These are phyloP conservation scores for Leishmania turanica DNA, from an alignment of 208 protist genomes.

Conservation along the genomic window DNA sequence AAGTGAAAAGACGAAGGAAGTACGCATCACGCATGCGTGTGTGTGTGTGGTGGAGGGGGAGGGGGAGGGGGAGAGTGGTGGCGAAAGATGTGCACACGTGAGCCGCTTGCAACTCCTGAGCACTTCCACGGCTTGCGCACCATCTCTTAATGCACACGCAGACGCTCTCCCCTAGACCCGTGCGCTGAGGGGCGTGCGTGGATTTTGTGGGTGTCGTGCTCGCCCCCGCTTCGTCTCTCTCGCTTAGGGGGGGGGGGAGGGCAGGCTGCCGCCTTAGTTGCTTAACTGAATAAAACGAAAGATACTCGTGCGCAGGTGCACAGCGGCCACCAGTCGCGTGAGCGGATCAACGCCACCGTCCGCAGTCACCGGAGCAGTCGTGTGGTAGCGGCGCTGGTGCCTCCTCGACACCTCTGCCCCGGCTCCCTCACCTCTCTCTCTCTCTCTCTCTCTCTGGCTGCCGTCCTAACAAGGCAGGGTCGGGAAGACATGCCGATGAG, in stretches of 20 bases:
- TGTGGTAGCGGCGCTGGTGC: not conserved
- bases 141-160: not conserved
- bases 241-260: too few species aligned
- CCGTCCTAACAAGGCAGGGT: not conserved
- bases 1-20: not conserved
- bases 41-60: not conserved
- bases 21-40: not conserved
- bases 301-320: not conserved
- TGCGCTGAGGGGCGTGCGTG: not conserved
- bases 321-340: not conserved
- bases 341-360: not conserved
- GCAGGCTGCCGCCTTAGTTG: not conserved
- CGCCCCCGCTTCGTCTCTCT: not conserved
- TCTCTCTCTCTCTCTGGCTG: not conserved
- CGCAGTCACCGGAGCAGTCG: not conserved
- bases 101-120: not conserved
- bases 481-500: not conserved
- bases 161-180: not conserved
- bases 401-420: not conserved
- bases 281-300: not conserved
- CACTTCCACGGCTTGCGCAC: not conserved
- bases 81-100: not conserved
- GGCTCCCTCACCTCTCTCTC: not conserved
- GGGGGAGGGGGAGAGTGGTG: not conserved
- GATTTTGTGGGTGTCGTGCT: not conserved